Percentiles rank a stretch among this genome's conserved stretches.
phyloP scores from a whole-genome alignment of 768 basidiomycete species.

The Podaxis sp. region DNA sequence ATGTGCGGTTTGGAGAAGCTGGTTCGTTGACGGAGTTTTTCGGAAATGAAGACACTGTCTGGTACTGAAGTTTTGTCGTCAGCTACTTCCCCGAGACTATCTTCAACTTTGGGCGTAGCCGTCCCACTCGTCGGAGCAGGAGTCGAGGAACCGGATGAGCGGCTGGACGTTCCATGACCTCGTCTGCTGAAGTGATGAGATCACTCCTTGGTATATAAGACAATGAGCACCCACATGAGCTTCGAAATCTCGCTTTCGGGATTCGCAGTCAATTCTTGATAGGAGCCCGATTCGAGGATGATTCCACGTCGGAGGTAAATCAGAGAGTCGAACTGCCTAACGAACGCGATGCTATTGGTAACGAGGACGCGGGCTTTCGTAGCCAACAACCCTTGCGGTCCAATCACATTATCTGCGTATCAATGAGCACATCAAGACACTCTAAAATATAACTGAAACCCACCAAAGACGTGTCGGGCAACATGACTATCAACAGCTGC shows the following conservation, averaged over 20 bases:
- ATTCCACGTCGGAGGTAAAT: conserved; percentile 78
- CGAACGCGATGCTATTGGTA: conserved; percentile 85
- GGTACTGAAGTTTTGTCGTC: conserved; percentile 15
- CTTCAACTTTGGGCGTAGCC: conserved; percentile 28
- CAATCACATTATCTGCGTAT: conserved; percentile 73
- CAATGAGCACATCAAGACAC: neutral
- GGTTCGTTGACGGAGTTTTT: conserved; percentile 54
- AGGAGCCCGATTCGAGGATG: conserved; percentile 74
- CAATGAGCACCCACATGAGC: conserved; percentile 55
- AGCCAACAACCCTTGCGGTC: conserved; percentile 78
- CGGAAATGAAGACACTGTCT: conserved; percentile 35
- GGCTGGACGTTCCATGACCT: conserved; percentile 43
- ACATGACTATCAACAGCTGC: conserved; percentile 87
- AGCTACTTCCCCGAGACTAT: conserved; percentile 17
- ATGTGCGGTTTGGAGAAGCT: conserved; percentile 60
- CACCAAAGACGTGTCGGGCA: conserved; percentile 82
- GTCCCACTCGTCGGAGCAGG: conserved; percentile 42
- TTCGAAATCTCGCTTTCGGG: conserved; percentile 66
- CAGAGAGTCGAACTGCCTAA: conserved; percentile 74
- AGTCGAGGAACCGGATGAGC: conserved; percentile 49
- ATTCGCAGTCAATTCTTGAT: conserved; percentile 56
- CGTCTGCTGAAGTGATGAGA: conserved; percentile 26
- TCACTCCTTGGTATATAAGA: neutral
- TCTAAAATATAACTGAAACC: conserved; percentile 13
- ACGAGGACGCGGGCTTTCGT: conserved; percentile 83